Evolutionary conservation across 352 stramenopile genomes (phyloP).

Genomic region (Phytophthora sansomeana): DNA sequence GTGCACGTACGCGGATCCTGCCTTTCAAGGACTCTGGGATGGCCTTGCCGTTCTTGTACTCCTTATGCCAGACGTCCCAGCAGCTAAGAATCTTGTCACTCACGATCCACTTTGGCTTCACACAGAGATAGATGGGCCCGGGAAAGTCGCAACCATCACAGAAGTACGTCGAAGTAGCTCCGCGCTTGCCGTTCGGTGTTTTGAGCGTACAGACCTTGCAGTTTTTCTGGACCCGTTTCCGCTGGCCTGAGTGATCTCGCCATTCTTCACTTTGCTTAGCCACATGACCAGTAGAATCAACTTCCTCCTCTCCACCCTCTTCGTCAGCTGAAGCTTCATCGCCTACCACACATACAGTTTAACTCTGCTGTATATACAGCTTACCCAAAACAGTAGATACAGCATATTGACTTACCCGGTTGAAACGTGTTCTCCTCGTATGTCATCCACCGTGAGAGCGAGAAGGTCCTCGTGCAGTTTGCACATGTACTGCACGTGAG

Average conservation of each 20-base stretch:
- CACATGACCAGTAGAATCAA: background rate
- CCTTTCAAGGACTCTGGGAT: background rate
- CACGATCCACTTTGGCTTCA: background rate
- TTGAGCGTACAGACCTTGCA: background rate
- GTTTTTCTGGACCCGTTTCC: background rate
- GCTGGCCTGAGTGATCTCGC: background rate
- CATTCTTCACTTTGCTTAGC: background rate
- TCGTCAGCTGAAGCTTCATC: background rate
- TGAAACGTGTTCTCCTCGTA: background rate
- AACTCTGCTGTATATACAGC: background rate
- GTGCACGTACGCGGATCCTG: slow-evolving; percentile 1
- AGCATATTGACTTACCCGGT: background rate
- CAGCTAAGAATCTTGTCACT: background rate
- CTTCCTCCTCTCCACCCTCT: background rate
- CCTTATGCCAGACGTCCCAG: slow-evolving; percentile 8
- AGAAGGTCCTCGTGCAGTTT: background rate
- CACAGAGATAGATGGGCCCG: background rate
- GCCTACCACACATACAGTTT: background rate
- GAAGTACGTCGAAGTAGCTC: background rate
- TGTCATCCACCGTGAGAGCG: background rate
- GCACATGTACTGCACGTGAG: background rate
- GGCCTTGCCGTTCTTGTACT: slow-evolving; percentile 6
- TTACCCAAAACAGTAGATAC: background rate
- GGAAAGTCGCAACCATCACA: background rate
- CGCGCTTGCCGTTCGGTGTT: background rate